Percentiles rank a stretch among this genome's conserved stretches.
Evolutionary conservation across 2,329 filamentous ascomycete genomes (phyloP).

Genomic region (Fusarium falciforme): DNA sequence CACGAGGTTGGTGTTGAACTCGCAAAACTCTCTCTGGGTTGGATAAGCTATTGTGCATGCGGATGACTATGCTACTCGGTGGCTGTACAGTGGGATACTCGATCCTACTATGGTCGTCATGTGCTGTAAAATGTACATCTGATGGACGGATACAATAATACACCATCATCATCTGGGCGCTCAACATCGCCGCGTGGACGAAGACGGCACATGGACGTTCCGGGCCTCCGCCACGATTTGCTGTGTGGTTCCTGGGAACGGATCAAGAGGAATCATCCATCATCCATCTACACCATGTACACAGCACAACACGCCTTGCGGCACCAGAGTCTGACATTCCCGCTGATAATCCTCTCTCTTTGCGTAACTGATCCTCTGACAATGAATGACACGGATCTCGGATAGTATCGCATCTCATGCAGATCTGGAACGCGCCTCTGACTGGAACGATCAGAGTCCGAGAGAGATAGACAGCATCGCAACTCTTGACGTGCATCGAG

Average conservation of each 20-base stretch:
- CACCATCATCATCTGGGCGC: not conserved
- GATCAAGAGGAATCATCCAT: not conserved
- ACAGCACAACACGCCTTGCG: not conserved
- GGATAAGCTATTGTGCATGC: not conserved
- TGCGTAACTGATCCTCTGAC: constrained; percentile 10
- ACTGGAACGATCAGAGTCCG: constrained; percentile 1
- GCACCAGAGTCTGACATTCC: constrained; percentile 1
- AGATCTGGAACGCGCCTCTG: constrained; percentile 1
- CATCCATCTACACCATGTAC: not conserved
- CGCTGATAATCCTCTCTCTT: constrained; percentile 3
- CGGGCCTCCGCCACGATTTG: not conserved
- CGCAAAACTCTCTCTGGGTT: constrained; percentile 10
- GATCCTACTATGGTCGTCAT: not conserved
- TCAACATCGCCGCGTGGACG: not conserved
- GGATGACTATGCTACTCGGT: constrained; percentile 9
- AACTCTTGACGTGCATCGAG: constrained; percentile 1
- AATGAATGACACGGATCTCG: constrained; percentile 1
- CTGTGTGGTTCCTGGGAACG: not conserved
- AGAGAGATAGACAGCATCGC: constrained; percentile 1
- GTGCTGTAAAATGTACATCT: not conserved
- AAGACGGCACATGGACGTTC: constrained; percentile 5
- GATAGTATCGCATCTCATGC: constrained; percentile 9
- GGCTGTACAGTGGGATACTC: not conserved
- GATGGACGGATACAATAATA: not conserved
- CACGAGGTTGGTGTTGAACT: constrained; percentile 31